Evolutionary conservation across 352 stramenopile genomes (phyloP).

Genomic region (Elongisporangium undulatum): DNA sequence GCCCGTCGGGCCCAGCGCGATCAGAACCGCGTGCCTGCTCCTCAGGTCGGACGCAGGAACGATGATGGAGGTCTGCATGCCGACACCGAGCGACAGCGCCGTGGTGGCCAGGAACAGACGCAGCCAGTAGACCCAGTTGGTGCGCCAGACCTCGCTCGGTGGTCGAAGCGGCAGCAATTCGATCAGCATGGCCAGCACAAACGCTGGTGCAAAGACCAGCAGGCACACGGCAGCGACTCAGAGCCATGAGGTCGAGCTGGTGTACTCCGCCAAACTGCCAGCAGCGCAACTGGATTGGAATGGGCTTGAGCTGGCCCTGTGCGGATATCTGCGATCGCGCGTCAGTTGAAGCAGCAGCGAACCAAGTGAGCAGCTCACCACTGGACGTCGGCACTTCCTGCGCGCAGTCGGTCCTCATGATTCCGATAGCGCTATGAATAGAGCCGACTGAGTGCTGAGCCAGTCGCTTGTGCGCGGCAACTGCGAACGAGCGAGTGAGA

Average conservation of each 20-base stretch:
- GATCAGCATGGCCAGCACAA: slow-evolving; percentile 14
- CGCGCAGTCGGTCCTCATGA: too few species aligned
- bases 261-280: slow-evolving; percentile 5
- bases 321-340: too few species aligned
- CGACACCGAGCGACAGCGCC: slow-evolving; percentile 8
- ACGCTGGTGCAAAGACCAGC: slow-evolving; percentile 7
- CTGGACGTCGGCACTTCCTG: too few species aligned
- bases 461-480: too few species aligned
- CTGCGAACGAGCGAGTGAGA: neutral
- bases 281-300: too few species aligned
- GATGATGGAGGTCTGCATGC: slow-evolving; percentile 18
- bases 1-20: neutral
- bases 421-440: too few species aligned
- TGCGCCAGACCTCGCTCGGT: slow-evolving; percentile 5
- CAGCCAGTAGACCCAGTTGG: slow-evolving; percentile 29
- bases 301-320: too few species aligned
- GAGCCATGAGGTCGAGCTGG: slow-evolving; percentile 1
- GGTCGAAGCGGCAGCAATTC: slow-evolving; percentile 13
- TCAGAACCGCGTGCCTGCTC: neutral
- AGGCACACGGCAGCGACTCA: slow-evolving; percentile 5
- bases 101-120: slow-evolving; percentile 11
- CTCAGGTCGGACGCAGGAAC: slow-evolving; percentile 9
- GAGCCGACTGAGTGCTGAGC: too few species aligned
- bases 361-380: too few species aligned
- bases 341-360: too few species aligned